These are phyloP conservation scores for Colletotrichum sp. DNA, from an alignment of 2,329 filamentous ascomycete genomes.

Conservation along the genomic window DNA sequence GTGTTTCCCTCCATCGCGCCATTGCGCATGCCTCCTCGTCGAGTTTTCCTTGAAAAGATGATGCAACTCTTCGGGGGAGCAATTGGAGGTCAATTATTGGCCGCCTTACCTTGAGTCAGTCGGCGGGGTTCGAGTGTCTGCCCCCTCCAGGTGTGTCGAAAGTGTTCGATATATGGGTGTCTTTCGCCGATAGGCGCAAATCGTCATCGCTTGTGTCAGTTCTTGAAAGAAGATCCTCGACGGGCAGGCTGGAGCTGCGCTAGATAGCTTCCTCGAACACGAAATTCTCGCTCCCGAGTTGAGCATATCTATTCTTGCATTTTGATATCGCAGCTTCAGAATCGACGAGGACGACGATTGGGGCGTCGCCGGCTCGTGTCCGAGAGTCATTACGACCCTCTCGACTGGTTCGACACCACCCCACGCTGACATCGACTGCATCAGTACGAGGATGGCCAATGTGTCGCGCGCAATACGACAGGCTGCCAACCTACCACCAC, in stretches of 20 bases:
- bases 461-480: background rate
- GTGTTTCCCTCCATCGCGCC: background rate
- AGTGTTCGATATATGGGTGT: background rate
- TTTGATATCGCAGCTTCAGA: background rate
- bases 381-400: background rate
- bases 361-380: background rate
- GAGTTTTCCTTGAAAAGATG: background rate
- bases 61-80: background rate
- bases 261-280: background rate
- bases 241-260: background rate
- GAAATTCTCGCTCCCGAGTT: background rate
- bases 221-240: background rate
- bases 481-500: background rate
- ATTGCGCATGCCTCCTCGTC: background rate
- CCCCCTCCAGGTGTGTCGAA: background rate
- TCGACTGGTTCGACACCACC: background rate
- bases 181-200: background rate
- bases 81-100: background rate
- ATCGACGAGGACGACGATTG: background rate
- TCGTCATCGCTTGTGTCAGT: background rate
- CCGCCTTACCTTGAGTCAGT: background rate
- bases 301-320: fast-evolving
- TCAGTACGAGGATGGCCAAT: background rate
- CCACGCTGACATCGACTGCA: background rate
- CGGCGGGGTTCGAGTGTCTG: background rate